Conservation (phyloP, 176 grass and related monocot genomes). For the Triticum turgidum region DNA sequence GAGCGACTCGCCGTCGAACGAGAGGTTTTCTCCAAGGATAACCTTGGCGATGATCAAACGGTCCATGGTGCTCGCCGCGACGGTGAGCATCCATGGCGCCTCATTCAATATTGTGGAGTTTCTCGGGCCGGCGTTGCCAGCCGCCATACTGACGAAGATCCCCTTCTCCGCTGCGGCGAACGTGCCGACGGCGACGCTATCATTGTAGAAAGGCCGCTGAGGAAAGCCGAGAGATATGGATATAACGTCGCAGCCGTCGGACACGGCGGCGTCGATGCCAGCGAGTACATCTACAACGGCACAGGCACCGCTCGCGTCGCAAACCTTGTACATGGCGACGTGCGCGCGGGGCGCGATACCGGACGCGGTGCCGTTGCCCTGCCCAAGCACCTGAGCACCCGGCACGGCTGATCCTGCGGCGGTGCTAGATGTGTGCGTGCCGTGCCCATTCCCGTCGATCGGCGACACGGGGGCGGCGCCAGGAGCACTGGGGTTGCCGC, state of each 20-base stretch:
- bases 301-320: neutral
- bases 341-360: slow-evolving; percentile 33
- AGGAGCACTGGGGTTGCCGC: neutral
- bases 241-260: slow-evolving; percentile 36
- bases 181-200: neutral
- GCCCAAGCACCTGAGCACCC: neutral
- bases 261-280: slow-evolving; percentile 34
- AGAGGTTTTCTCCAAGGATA: neutral
- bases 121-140: neutral
- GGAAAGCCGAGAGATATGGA: slow-evolving; percentile 22
- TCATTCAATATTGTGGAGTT: neutral
- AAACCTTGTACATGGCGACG: neutral
- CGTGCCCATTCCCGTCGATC: neutral
- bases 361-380: neutral
- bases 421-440: neutral
- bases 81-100: slow-evolving; percentile 2
- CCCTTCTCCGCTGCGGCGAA: neutral
- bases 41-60: neutral
- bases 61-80: slow-evolving; percentile 45
- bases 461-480: neutral
- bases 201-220: neutral
- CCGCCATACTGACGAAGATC: neutral
- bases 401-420: neutral
- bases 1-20: slow-evolving; percentile 4
- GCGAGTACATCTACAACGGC: slow-evolving; percentile 19